Evolutionary conservation across 2,329 filamentous ascomycete genomes (phyloP), one percentile per base, ranked within the genome.

Genomic region (Fusarium equiseti): DNA sequence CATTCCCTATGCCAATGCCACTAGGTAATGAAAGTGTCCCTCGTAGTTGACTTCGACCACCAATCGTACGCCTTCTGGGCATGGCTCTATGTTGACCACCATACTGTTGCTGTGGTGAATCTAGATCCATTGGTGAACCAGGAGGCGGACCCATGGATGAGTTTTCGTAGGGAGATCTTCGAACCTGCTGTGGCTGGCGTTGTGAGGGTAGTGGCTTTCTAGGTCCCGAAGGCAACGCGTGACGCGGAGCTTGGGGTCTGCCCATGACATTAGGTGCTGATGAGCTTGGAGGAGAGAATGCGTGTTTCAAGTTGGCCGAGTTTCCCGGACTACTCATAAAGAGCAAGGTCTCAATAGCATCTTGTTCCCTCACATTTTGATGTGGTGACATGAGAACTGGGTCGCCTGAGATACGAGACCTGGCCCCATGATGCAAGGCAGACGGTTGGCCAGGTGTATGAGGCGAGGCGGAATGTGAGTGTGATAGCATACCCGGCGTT

Each of bases 271-370:
- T 73, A 4, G 77, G 76, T 6, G 73, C 79, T 18, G 82, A 76
- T 4, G 83, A 82, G 13, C 77, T 77, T 1, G 80, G 76, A 0
- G 83, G 80, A 1, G 87, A 84, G 62, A 89, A 89, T 12, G 80
- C 77, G 64, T 87, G 87, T 68, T 88, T 88, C 73, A 90, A 79
- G 65, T 88, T 89, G 44, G 87, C 84, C 46, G 91, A 91, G 78
- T 93, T 92, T 18, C 90, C 90, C 0, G 92, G 92, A 68, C 91
- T 93, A 75, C 92, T 94, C 89, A 96, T 92, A 76, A 95, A 94
- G 27, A 95, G 83, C 26, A 96, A 81, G 1, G 92, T 91, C 76
- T 95, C 92, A 49, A 95, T 89, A 8, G 93, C 93, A 74, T 95
- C 93, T 75, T 94, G 92, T 76, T 96, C 93, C 54, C 92, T 88